Conservation (phyloP, 2,329 filamentous ascomycete species). For the Colletotrichum musicola region DNA sequence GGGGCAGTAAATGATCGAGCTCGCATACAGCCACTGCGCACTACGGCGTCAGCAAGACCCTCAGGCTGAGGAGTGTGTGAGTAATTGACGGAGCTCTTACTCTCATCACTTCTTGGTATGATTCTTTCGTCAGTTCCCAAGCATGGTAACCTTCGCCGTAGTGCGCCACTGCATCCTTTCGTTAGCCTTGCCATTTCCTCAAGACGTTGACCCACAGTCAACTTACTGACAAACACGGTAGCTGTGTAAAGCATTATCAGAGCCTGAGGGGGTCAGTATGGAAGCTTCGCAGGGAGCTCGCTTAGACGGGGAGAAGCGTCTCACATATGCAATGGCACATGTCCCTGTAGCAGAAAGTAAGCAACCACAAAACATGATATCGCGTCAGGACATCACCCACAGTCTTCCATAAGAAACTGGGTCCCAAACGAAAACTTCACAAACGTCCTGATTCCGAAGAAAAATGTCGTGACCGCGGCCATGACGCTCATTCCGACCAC, state of each 20-base stretch:
- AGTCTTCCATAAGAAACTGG: slow-evolving; percentile 26
- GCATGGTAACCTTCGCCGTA: slow-evolving; percentile 43
- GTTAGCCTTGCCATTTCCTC: not conserved
- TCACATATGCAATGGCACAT: slow-evolving; percentile 33
- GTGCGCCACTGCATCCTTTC: slow-evolving; percentile 40
- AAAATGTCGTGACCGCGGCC: slow-evolving; percentile 32
- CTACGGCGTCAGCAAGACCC: not conserved
- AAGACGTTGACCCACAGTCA: no score
- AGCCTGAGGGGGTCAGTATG: not conserved
- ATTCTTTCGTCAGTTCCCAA: slow-evolving; percentile 42
- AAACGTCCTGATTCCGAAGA: slow-evolving; percentile 39
- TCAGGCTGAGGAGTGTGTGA: no score
- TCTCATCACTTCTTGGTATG: slow-evolving; percentile 38
- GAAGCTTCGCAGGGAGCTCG: not conserved
- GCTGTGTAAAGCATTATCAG: slow-evolving; percentile 22
- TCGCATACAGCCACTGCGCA: slow-evolving; percentile 45
- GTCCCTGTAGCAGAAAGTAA: slow-evolving; percentile 9
- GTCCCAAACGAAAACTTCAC: slow-evolving; percentile 35
- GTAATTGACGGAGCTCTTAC: no score
- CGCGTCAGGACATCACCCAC: not conserved
- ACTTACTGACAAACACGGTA: slow-evolving; percentile 30
- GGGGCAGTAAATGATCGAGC: slow-evolving; percentile 46
- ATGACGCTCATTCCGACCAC: slow-evolving; percentile 38
- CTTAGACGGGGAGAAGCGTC: not conserved
- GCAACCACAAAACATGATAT: no score